phyloP scores from a whole-genome alignment of 2,329 filamentous ascomycete genomes.

The Beauveria brongniartii region DNA sequence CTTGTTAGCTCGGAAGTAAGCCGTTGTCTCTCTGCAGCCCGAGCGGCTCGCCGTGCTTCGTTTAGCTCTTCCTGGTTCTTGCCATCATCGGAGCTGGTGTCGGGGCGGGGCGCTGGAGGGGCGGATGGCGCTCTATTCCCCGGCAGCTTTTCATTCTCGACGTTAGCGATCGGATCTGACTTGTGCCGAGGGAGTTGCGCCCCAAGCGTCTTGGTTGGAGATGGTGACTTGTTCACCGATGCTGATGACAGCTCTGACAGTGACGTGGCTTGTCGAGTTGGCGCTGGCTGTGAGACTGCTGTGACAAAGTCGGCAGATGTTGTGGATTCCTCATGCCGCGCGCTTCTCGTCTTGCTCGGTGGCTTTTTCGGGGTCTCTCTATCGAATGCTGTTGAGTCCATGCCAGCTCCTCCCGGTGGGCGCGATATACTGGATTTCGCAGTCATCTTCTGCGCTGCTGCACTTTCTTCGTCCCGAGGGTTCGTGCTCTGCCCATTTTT shows the following conservation, averaged over 20 bases:
- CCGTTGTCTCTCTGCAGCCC: constrained; percentile 31
- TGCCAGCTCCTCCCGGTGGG: constrained; percentile 17
- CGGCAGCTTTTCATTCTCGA: constrained; percentile 5
- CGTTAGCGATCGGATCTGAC: constrained; percentile 13
- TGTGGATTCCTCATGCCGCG: constrained; percentile 17
- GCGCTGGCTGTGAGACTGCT: constrained; percentile 30
- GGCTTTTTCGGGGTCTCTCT: constrained; percentile 20
- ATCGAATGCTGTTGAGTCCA: constrained; percentile 35
- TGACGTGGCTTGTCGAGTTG: constrained; percentile 23
- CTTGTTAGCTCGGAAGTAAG: constrained; percentile 35
- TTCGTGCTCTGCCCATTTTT: constrained; percentile 9
- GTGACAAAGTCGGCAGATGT: constrained; percentile 33
- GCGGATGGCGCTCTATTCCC: neutral
- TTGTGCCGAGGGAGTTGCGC: constrained; percentile 13
- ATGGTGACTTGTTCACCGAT: constrained; percentile 33
- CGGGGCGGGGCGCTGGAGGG: neutral
- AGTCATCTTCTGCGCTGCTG: constrained; percentile 5
- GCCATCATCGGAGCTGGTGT: neutral
- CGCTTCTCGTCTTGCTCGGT: constrained; percentile 9
- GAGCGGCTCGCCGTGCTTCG: constrained; percentile 18
- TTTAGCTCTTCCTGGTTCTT: constrained; percentile 15
- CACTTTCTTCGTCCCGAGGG: constrained; percentile 9
- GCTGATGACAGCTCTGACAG: constrained; percentile 34
- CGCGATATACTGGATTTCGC: constrained; percentile 15
- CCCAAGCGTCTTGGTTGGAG: constrained; percentile 21